These are phyloP conservation scores for sorghum (Sorghum bicolor) DNA, from an alignment of 176 grass and related monocot genomes.

Conservation along the genomic window Sorghum_bicolor_NCBIv3 NC_012873.2:54064501-54065000, in stretches of 20 bases:
- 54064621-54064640: too few relatives aligned
- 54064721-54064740: background rate
- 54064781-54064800: background rate
- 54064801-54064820: too few relatives aligned
- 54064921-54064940: too few relatives aligned
- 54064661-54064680: background rate
- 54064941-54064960: too few relatives aligned
- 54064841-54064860: too few relatives aligned
- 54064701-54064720: background rate
- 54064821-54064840: too few relatives aligned
- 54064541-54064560: conserved; percentile 17
- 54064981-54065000: too few relatives aligned
- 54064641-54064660: background rate
- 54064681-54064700: background rate
- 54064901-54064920: too few relatives aligned
- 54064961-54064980: too few relatives aligned
- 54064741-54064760: background rate
- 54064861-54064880: too few relatives aligned
- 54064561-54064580: background rate
- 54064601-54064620: background rate
- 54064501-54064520: conserved; percentile 23
- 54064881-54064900: too few relatives aligned
- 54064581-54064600: background rate
- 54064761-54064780: background rate
- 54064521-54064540: conserved; percentile 45